Evolutionary conservation across 2,329 filamentous ascomycete species (phyloP), one percentile per base, ranked within the genome.

Genomic region (Talaromyces rugulosus): DNA sequence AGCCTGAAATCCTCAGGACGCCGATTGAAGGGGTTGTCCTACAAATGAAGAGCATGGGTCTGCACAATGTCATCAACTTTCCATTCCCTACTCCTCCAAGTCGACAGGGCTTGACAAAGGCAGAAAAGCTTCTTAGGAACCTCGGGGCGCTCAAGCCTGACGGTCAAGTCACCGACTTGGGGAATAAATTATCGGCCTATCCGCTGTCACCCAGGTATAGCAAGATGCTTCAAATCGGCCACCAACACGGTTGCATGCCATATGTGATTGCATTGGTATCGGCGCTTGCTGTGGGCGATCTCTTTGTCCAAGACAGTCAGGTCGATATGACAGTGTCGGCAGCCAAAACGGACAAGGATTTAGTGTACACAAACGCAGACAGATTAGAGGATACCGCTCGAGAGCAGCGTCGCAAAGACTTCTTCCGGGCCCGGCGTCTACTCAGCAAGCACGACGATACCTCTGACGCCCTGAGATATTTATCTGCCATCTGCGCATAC

Each of bases 81-180:
- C 95, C 96, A 0, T 99, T 98, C 73, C 95, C 95, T 4, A 98
- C 94, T 14, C 88, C 92, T 0, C 95, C 95, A 1, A 89, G 92
- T 68, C 84, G 87, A 14, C 82, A 87, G 59, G 91, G 87, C 65
- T 81, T 99, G 23, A 85, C 86, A 56, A 91, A 89, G 71, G 92
- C 95, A 0, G 95, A 99, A 77, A 92, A 89, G 70, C 82, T 97
- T 7, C 82, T 99, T 8, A 88, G 85, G 54, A 96, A 96, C 72
- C 83, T 99, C 3, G 91, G 91, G 0, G 95, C 94, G 1, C 81
- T 98, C 34, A 86, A 87, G 11, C 68, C 83, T 0, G 82, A 84
- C 9, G 91, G 92, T 0, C 85, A 89, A 68, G 88, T 97, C 18
- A 96, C 94, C 0, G 83, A 86, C 44, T 82, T 91, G 30, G 95